Conservation (phyloP, 2,329 filamentous ascomycete species). For the Aspergillus amoenus region DNA sequence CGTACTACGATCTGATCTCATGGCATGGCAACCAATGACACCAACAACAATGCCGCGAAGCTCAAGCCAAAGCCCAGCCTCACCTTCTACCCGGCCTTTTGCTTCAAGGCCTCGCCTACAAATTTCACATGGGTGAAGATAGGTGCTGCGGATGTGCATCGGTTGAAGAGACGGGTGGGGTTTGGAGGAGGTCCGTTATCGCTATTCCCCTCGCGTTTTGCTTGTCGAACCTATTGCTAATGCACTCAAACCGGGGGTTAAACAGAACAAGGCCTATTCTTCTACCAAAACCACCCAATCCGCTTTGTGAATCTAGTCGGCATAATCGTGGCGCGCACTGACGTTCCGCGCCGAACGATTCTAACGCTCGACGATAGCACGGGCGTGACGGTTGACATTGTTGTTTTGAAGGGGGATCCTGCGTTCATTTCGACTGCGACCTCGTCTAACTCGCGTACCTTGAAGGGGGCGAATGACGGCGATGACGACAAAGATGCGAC, state of each 20-base stretch:
- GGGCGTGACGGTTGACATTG: constrained; percentile 57
- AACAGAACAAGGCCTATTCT: constrained; percentile 58
- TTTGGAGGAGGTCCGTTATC: constrained; percentile 49
- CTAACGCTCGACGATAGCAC: constrained; percentile 63
- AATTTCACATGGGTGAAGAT: constrained; percentile 65
- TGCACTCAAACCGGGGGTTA: neutral
- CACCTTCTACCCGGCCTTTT: constrained; percentile 58
- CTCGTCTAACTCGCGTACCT: neutral
- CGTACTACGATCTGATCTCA: neutral
- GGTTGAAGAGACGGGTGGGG: constrained; percentile 46
- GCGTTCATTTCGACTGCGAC: neutral
- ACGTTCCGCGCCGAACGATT: constrained; percentile 53
- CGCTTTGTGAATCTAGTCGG: constrained; percentile 73
- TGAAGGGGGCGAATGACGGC: neutral
- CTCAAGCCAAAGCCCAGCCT: constrained; percentile 24
- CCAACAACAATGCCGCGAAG: constrained; percentile 15
- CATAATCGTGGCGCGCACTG: constrained; percentile 63
- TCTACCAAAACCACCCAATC: constrained; percentile 72
- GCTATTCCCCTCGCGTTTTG: neutral
- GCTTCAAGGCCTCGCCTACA: constrained; percentile 60
- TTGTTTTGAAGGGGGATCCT: constrained; percentile 39
- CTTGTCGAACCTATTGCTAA: neutral
- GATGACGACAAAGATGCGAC: constrained; percentile 29
- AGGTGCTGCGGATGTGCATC: constrained; percentile 55
- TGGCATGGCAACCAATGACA: constrained; percentile 7